A percentile compares a stretch with the other conserved stretches of the same genome.
Evolutionary conservation across 2,329 filamentous ascomycete genomes (phyloP).

Genomic region (Aspergillus terreus): DNA sequence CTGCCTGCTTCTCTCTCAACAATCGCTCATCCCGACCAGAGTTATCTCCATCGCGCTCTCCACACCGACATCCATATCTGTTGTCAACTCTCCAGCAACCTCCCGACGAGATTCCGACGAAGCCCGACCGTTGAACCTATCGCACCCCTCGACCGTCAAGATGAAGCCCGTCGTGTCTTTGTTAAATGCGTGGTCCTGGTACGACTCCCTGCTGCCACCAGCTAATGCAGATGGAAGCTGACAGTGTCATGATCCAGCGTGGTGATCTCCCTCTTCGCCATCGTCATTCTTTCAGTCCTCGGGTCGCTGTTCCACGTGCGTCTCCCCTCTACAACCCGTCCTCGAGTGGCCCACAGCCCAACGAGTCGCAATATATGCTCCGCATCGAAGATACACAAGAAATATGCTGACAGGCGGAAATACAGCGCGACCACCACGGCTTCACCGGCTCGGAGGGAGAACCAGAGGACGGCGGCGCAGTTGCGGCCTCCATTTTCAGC

Average conservation of each 20-base stretch:
- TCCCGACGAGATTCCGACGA: background rate
- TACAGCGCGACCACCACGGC: slow-evolving; percentile 67
- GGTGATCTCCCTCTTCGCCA: slow-evolving; percentile 61
- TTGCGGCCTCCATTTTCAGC: slow-evolving; percentile 80
- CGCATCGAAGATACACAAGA: background rate
- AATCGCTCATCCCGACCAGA: background rate
- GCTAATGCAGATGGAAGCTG: slow-evolving; percentile 2
- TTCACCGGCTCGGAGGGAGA: slow-evolving; percentile 72
- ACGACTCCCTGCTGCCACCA: slow-evolving; percentile 31
- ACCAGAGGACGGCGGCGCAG: slow-evolving; percentile 68
- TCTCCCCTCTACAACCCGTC: slow-evolving; percentile 10
- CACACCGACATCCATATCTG: background rate
- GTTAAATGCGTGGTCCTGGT: slow-evolving; percentile 95
- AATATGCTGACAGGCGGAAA: background rate
- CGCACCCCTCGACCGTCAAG: slow-evolving; percentile 33
- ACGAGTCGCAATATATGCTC: background rate
- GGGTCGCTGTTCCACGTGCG: slow-evolving; percentile 69
- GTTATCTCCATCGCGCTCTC: background rate
- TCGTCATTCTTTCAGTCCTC: slow-evolving; percentile 62
- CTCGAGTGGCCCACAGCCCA: background rate
- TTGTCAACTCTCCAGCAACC: background rate
- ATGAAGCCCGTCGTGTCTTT: slow-evolving; percentile 96
- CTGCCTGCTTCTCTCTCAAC: background rate
- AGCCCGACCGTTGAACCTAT: background rate
- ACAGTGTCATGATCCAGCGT: slow-evolving; percentile 53